Evolutionary conservation across 208 protist species (phyloP).

Genomic region (Leishmania aethiopica): DNA sequence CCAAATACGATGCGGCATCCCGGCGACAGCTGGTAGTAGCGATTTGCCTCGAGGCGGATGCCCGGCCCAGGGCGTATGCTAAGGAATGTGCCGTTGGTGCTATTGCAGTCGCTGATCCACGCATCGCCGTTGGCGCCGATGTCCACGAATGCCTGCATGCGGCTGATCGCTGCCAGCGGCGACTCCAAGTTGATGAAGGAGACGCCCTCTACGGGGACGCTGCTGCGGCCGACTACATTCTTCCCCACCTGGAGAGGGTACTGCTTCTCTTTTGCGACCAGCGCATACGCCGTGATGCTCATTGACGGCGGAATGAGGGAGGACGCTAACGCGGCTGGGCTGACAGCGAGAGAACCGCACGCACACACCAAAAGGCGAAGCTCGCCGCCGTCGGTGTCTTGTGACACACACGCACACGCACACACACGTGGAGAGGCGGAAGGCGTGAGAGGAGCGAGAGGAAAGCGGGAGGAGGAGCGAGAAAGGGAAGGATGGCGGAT

Average conservation of each 20-base stretch:
- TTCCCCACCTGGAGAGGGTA: conserved; percentile 55
- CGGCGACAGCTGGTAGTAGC: conserved; percentile 77
- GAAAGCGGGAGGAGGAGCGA: neutral
- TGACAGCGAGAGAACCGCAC: conserved; percentile 1
- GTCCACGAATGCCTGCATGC: conserved; percentile 82
- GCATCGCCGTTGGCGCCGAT: conserved; percentile 80
- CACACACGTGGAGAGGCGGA: neutral
- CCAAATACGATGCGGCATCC: conserved; percentile 78
- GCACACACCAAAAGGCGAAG: neutral
- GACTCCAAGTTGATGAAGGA: conserved; percentile 77
- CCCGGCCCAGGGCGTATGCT: conserved; percentile 52
- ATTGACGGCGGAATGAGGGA: neutral
- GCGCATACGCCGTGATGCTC: conserved; percentile 21
- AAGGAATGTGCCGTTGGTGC: conserved; percentile 88
- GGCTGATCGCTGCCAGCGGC: conserved; percentile 62
- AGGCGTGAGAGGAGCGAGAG: neutral
- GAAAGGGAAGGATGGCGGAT: neutral
- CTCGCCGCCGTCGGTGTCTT: neutral
- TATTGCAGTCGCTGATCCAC: conserved; percentile 84
- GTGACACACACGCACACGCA: neutral
- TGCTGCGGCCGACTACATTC: conserved; percentile 78
- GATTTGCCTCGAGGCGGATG: conserved; percentile 59
- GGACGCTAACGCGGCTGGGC: neutral
- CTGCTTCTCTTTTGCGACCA: conserved; percentile 21
- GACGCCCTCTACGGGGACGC: conserved; percentile 45